Percentiles rank a stretch among this genome's conserved stretches.
These are phyloP conservation scores for Fraxinus quadrangulata DNA, from an alignment of 257 asterid genomes.

Conservation along the genomic window DNA sequence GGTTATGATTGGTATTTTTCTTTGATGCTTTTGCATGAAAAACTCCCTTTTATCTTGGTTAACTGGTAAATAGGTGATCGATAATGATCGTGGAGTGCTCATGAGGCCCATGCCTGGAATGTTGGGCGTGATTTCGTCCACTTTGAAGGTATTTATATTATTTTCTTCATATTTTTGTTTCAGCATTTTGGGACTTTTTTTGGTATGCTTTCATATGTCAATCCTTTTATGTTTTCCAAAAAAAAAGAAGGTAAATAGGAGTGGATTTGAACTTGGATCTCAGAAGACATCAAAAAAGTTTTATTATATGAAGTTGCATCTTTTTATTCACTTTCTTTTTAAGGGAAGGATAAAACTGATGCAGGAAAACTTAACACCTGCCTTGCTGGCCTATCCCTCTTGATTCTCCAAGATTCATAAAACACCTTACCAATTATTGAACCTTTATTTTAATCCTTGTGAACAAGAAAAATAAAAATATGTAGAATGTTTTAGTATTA, in stretches of 20 bases:
- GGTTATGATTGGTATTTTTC: slow-evolving; percentile 4
- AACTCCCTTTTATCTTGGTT: slow-evolving; percentile 2
- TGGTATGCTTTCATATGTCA: neutral
- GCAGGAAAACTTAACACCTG: neutral
- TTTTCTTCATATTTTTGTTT: neutral
- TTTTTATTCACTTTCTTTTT: too few relatives aligned
- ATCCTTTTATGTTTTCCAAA: neutral
- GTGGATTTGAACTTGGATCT: neutral
- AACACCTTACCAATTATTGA: neutral
- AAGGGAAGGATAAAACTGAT: too few relatives aligned
- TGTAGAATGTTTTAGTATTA: neutral
- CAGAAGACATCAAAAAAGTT: neutral
- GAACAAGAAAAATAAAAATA: neutral
- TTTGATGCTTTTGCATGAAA: slow-evolving; percentile 20
- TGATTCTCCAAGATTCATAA: neutral
- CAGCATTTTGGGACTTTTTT: neutral
- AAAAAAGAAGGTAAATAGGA: neutral
- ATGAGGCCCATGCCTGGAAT: slow-evolving; percentile 96
- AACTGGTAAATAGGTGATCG: slow-evolving; percentile 65
- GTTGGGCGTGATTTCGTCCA: slow-evolving; percentile 70
- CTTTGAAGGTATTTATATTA: slow-evolving; percentile 54
- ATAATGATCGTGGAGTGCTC: slow-evolving; percentile 85
- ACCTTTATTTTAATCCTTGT: too few relatives aligned
- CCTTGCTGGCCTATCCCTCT: neutral
- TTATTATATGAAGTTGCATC: neutral